Base-by-base conservation (phyloP, 495 filamentous ascomycete genomes). In the Zalerion maritima region DNA sequence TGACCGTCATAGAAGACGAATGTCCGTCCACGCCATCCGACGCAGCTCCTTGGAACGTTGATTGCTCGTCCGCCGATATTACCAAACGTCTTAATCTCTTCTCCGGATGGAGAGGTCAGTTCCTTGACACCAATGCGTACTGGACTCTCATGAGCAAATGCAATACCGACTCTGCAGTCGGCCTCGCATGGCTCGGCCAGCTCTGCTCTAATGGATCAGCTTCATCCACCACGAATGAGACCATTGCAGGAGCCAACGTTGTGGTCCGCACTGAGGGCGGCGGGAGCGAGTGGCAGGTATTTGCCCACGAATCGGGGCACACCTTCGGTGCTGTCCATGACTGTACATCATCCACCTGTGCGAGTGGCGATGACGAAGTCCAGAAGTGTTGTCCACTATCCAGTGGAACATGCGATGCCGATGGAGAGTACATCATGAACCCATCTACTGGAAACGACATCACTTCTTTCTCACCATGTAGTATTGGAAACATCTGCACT, bases 321-420 rank as follows among this genome's bases (percentile, higher is more conserved):
- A 94, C 83, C 0, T 94, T 94, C 44, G 89, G 89, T 23, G 91
- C 89, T 8, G 83, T 94, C 21, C 89, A 97, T 47, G 89, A 97
- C 54, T 97, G 89, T 50, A 75, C 67, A 3, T 43, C 58, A 0
- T 24, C 55, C 8, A 71, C 77, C n/a, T 96, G 89, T 49, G 26
- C 36, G 2, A 59, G 74, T 34, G 55, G 63, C 15, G 61, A 64
- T 13, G 66, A 67, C 3, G 55, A 62, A 14, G 63, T 64, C 6
- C 85, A 87, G 24, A 70, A 86, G 60, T 97, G 89, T 49, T 97
- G 89, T 47, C 91, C 86, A 0, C 63, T 92, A 14, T 73, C 61
- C 36, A 25, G 57, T n/a, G 50, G 35, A 18, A 67, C 60, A 1
- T 97, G 89, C 54, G 58, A 87, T 55, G 91, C 89, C 19, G 54